phyloP scores from a whole-genome alignment of 176 grass and related monocot genomes.

The Elymus sibiricus region DNA sequence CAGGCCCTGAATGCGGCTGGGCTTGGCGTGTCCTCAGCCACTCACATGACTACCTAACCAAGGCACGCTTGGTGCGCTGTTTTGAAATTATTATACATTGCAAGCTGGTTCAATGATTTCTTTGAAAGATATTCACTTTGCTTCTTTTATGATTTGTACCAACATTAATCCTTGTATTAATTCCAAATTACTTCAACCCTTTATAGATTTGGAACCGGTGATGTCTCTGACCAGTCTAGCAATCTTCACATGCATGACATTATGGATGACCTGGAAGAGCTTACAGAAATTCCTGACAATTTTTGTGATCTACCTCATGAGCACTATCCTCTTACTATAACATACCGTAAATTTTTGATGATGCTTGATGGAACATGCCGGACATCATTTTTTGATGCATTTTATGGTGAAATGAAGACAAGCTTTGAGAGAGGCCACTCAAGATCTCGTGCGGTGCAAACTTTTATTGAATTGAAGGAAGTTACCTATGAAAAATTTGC shows the following conservation, averaged over 20 bases:
- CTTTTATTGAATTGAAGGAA: slow-evolving; percentile 69
- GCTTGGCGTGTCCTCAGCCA: neutral
- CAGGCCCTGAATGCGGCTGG: neutral
- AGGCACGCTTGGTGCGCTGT: neutral
- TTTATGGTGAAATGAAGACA: slow-evolving; percentile 36
- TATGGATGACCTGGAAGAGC: slow-evolving; percentile 45
- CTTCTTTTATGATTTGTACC: neutral
- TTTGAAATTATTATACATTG: neutral
- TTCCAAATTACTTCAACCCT: neutral
- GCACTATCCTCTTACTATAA: slow-evolving; percentile 69
- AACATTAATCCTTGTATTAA: neutral
- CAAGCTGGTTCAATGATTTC: neutral
- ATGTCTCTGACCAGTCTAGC: slow-evolving; percentile 12
- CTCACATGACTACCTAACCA: neutral
- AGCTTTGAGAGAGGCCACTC: slow-evolving; percentile 37
- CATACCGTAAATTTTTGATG: slow-evolving; percentile 69
- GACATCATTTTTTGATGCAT: slow-evolving; percentile 73
- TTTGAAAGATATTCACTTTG: neutral
- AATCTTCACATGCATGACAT: slow-evolving; percentile 61
- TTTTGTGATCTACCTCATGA: slow-evolving; percentile 28
- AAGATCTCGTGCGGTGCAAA: slow-evolving; percentile 48
- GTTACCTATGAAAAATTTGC: slow-evolving; percentile 75
- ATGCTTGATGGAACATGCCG: slow-evolving; percentile 80
- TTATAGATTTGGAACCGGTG: slow-evolving; percentile 54
- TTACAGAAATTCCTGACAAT: slow-evolving; percentile 57